A percentile compares a stretch with the other conserved stretches of the same genome.
Conservation (phyloP, 108 stramenopile species). For the Skeletonema costatum region DNA sequence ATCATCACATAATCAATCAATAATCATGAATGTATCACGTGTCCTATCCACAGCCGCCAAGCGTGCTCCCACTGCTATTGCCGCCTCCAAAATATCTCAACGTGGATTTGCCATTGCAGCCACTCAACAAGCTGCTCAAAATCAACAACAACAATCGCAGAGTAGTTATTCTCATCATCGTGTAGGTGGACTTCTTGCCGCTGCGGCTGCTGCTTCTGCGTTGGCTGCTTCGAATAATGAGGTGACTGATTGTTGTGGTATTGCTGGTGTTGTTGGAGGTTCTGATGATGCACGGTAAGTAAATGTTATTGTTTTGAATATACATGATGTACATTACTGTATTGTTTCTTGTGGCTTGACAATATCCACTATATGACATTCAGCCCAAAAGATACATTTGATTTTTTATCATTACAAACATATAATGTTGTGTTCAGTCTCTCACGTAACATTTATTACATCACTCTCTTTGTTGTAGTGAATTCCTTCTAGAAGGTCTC, state of each 20-base stretch:
- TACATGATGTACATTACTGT: no score
- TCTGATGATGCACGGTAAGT: conserved; percentile 52
- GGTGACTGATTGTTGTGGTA: conserved; percentile 56
- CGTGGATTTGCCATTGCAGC: conserved; percentile 34
- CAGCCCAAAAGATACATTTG: conserved; percentile 2
- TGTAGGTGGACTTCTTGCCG: conserved; percentile 14
- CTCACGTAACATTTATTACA: conserved; percentile 1
- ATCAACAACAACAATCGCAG: neutral
- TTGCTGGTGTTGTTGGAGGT: conserved; percentile 59
- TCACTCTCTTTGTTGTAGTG: conserved; percentile 10
- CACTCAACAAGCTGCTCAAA: conserved; percentile 7
- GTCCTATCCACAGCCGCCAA: conserved; percentile 15
- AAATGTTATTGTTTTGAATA: no score
- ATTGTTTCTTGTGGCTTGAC: no score
- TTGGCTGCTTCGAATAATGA: conserved; percentile 8
- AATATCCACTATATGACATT: neutral
- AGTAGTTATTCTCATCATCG: neutral
- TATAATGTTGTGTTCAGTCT: conserved; percentile 1
- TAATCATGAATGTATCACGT: conserved; percentile 13
- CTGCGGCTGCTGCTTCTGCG: conserved; percentile 18
- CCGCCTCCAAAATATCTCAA: conserved; percentile 20
- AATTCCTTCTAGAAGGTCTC: conserved; percentile 92
- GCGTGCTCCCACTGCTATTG: conserved; percentile 1
- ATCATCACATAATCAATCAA: neutral
- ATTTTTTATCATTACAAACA: conserved; percentile 4